A percentile compares a stretch with the other conserved stretches of the same genome.
Conservation (phyloP, 176 grass and related monocot species). For the Bothriochloa decipiens region DNA sequence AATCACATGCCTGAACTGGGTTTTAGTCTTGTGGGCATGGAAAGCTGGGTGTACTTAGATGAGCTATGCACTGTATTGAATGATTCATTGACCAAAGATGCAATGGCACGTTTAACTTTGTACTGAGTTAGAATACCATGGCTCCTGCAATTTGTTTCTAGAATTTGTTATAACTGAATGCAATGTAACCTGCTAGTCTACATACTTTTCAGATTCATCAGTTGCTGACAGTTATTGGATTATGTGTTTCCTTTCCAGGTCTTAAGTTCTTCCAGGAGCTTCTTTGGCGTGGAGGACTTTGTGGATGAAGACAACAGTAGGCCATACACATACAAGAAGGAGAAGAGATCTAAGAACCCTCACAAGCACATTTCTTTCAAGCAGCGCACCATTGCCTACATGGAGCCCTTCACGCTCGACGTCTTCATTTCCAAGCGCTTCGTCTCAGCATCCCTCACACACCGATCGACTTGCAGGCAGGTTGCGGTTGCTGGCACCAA, state of each 20-base stretch:
- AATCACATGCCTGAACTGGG: neutral
- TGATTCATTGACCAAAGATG: constrained; percentile 9
- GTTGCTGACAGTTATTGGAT: neutral
- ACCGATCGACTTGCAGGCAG: constrained; percentile 88
- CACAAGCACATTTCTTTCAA: constrained; percentile 96
- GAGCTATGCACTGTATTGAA: neutral
- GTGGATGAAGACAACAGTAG: constrained; percentile 86
- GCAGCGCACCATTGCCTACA: constrained; percentile 79
- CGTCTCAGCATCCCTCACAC: constrained; percentile 82
- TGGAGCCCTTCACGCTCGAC: constrained; percentile 92
- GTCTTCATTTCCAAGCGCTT: constrained; percentile 93
- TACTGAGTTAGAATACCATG: neutral
- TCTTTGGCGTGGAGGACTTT: constrained; percentile 93
- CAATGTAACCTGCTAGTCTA: neutral
- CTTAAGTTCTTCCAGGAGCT: constrained; percentile 61
- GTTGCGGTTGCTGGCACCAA: constrained; percentile 83
- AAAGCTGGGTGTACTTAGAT: neutral
- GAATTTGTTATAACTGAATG: neutral
- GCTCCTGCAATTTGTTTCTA: neutral
- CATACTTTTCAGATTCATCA: neutral
- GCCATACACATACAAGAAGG: constrained; percentile 96
- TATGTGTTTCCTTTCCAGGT: neutral
- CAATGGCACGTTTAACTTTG: neutral
- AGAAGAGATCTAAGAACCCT: constrained; percentile 85
- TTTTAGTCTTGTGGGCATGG: neutral